A percentile compares a stretch with the other conserved stretches of the same genome.
phyloP scores from a whole-genome alignment of 2,329 filamentous ascomycete species.

The Macrophomina pseudophaseolina region DNA sequence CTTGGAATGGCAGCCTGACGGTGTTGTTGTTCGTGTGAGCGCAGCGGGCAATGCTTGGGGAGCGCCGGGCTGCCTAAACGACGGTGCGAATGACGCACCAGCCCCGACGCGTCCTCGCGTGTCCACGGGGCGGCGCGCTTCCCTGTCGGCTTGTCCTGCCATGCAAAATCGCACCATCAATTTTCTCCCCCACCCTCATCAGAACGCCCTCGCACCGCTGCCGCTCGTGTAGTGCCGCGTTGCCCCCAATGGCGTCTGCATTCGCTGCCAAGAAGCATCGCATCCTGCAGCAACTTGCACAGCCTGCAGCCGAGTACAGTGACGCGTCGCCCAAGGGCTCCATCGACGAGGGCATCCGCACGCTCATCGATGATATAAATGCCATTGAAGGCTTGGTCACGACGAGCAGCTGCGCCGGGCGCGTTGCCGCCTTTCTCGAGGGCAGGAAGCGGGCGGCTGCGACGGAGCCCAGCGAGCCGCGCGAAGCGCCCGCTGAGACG shows the following conservation, averaged over 20 bases:
- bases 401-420: conserved; percentile 89
- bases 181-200: conserved; percentile 7
- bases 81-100: conserved; percentile 23
- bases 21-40: conserved; percentile 11
- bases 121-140: conserved; percentile 18
- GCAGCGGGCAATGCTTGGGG: not conserved
- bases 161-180: not conserved
- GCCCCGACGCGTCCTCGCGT: conserved; percentile 23
- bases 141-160: not conserved
- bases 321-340: conserved; percentile 90
- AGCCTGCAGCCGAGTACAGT: conserved; percentile 72
- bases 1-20: not conserved
- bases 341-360: conserved; percentile 77
- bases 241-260: conserved; percentile 35
- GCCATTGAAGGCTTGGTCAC: conserved; percentile 76
- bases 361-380: conserved; percentile 82
- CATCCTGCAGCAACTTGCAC: conserved; percentile 73
- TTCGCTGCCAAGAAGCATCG: conserved; percentile 66
- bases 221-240: conserved; percentile 2
- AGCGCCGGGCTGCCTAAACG: conserved; percentile 7
- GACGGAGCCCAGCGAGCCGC: conserved; percentile 30
- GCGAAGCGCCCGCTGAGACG: conserved; percentile 30
- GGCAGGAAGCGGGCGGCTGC: conserved; percentile 60
- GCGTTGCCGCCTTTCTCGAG: conserved; percentile 87
- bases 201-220: conserved; percentile 2